Percentiles rank a stretch among this genome's conserved stretches.
Evolutionary conservation across 2,329 filamentous ascomycete genomes (phyloP).

Genomic region (Sclerotinia sclerotiorum): DNA sequence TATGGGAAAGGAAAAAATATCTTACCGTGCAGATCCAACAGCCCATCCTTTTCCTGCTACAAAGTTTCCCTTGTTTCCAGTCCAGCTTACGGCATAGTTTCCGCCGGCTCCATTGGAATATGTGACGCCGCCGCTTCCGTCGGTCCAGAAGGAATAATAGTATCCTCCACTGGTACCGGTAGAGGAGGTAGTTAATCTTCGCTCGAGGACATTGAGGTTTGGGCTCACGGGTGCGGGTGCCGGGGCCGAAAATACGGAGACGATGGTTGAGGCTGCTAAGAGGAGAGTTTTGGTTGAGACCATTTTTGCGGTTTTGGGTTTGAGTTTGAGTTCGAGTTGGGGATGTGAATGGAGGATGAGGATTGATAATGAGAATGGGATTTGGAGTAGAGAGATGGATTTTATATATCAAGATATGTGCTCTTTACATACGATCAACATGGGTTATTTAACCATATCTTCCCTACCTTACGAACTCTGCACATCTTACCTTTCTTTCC

Average conservation of each 20-base stretch:
- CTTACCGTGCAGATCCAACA: slow-evolving; percentile 39
- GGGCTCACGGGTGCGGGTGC: slow-evolving; percentile 2
- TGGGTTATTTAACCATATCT: too few relatives aligned
- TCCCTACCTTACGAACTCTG: too few relatives aligned
- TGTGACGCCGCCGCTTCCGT: slow-evolving; percentile 48
- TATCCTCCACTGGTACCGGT: slow-evolving; percentile 21
- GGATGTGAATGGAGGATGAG: background rate
- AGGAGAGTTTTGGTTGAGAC: slow-evolving; percentile 15
- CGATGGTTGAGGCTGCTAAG: slow-evolving; percentile 19
- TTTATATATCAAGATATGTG: too few relatives aligned
- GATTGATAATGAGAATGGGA: background rate
- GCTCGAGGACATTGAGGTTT: slow-evolving; percentile 6
- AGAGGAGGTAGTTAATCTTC: slow-evolving; percentile 13
- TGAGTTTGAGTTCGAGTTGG: too few relatives aligned
- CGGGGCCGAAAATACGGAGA: slow-evolving; percentile 16
- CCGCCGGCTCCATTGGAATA: slow-evolving; percentile 56
- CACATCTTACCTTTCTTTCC: too few relatives aligned
- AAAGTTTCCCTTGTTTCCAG: slow-evolving; percentile 46
- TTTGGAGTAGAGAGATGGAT: too few relatives aligned
- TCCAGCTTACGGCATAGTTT: slow-evolving; percentile 52
- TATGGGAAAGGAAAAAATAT: too few relatives aligned
- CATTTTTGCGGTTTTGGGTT: slow-evolving; percentile 2
- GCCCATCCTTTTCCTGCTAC: slow-evolving; percentile 54
- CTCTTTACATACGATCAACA: too few relatives aligned
- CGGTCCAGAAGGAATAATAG: slow-evolving; percentile 62